Base-by-base conservation (phyloP, 2,329 filamentous ascomycete genomes). In the Verticillium nubilum region DNA sequence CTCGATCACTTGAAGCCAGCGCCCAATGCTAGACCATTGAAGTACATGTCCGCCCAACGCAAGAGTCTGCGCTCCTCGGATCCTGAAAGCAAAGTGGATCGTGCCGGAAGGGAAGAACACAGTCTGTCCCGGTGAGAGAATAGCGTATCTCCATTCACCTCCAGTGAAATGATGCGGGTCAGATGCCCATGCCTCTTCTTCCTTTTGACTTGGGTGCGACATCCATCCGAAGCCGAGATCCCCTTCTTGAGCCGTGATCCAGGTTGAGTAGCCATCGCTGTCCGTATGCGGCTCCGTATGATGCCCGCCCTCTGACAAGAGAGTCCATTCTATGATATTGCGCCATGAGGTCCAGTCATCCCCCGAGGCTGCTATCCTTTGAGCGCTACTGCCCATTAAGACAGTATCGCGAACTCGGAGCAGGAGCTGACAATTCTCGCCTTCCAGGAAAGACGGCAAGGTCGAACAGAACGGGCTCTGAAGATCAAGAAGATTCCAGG, bases 51-150 rank as follows among this genome's bases (percentile, higher is more conserved):
- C 71, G 42, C 70, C 69, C 25, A 72, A 65, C n/a, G 70, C 71
- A 5, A 73, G 62, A n/a, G 70, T 73, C 58, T 69, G 66, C 52
- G 60, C 57, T 15, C 55, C 54, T 28, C 65, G 64, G 54, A 65
- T 57, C 47, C 70, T 66, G 56, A 73, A 73, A 2, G 73, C 70
- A 57, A 70, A 70, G 62, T 74, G 70, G 52, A 74, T 69, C 7
- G 69, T 73, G 56, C 71, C 71, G 23, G 69, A 68, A 42, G 63
- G 60, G 59, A 74, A 73, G 58, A 70, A 73, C 7, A 74, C 66
- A 3, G 71, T 70, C 66, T 74, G 69, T 10, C 70, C 72, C 1
- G 70, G 70, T 56, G 66, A 65, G 19, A 74, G 66, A 7, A 73
- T 61, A n/a, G 69, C 54, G 56, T 68, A 74, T 52, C 71, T 63